Evolutionary conservation across 768 basidiomycete species (phyloP), one percentile per base, ranked within the genome.

Genomic region (Rhodotorula graminis): DNA sequence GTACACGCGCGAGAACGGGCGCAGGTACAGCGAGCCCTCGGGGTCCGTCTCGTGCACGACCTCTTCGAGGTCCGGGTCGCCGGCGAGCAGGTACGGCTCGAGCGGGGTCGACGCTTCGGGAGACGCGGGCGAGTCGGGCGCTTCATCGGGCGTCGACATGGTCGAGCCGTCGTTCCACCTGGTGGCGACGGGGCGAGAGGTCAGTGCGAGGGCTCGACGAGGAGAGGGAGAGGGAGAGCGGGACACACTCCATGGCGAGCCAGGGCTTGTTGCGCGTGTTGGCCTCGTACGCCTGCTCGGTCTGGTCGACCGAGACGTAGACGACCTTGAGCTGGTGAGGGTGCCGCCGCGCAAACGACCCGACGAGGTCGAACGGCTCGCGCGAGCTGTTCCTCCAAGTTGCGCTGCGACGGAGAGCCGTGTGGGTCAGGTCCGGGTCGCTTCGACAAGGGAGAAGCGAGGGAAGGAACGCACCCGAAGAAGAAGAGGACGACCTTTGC

Each of bases 131-230:
- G 62, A 37, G 55, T 27, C 37, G 16, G 55, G 31, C 0, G 40
- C 25, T 19, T 50, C 47, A 4, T 49, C 47, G 8, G 69, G 56
- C 0, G 59, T 31, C 18, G 44, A 31, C 44, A 63, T 25, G 58
- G 69, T 77, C 12, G 65, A 69, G 21, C 77, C 77, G 63, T 78
- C 77, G 68, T 76, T 74, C 75, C 75, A 77, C 52, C 71, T 76
- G 66, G 1, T 18, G 0, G 10, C 8, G 27, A 19, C 7, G 29
- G 16, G 3, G 21, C n/a, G 7, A 23, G 47, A 4, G 10, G 18
- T 23, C 53, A 25, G 27, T 15, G 27, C 53, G 53, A 55, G 18
- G 11, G 23, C 10, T 23, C 16, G 16, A 33, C 23, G 47, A 31
- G 47, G 8, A 25, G 40, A 37, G 15, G 49, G 33, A 21, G n/a